Percentiles rank a stretch among this genome's conserved stretches.
These are phyloP conservation scores for Penicillium frequentans DNA, from an alignment of 2,329 filamentous ascomycete genomes.

Conservation along the genomic window DNA sequence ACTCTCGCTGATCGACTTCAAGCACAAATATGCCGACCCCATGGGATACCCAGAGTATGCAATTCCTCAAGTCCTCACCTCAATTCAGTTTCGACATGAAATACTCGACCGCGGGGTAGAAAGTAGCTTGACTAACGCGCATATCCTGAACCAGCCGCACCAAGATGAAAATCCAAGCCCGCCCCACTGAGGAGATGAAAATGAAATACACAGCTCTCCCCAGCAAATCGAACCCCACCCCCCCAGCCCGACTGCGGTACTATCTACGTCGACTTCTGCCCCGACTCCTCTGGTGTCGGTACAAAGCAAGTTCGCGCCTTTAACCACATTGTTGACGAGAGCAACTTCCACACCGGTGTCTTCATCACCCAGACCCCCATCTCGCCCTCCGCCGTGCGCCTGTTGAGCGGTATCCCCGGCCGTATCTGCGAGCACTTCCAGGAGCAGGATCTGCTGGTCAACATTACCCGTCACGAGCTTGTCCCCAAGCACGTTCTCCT, in stretches of 20 bases:
- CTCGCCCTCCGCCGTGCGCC: conserved; percentile 83
- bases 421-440: conserved; percentile 91
- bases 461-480: conserved; percentile 96
- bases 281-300: conserved; percentile 71
- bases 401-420: conserved; percentile 73
- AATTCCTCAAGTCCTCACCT: conserved; percentile 2
- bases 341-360: conserved; percentile 86
- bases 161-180: conserved; percentile 84
- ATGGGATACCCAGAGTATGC: conserved; percentile 76
- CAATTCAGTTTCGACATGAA: background rate
- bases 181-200: conserved; percentile 80
- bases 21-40: conserved; percentile 66
- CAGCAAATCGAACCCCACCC: conserved; percentile 68
- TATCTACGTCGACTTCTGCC: conserved; percentile 91
- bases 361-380: conserved; percentile 82
- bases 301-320: conserved; percentile 91
- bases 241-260: conserved; percentile 75
- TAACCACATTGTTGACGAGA: conserved; percentile 74
- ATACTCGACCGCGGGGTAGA: background rate
- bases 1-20: conserved; percentile 82
- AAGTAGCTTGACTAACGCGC: conserved; percentile 9
- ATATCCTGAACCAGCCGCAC: conserved; percentile 60
- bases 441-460: conserved; percentile 93
- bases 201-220: conserved; percentile 75
- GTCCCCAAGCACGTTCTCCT: conserved; percentile 92